Percentiles rank a stretch among this genome's conserved stretches.
phyloP scores from a whole-genome alignment of 257 asterid species.

The Agastache rugosa region DNA sequence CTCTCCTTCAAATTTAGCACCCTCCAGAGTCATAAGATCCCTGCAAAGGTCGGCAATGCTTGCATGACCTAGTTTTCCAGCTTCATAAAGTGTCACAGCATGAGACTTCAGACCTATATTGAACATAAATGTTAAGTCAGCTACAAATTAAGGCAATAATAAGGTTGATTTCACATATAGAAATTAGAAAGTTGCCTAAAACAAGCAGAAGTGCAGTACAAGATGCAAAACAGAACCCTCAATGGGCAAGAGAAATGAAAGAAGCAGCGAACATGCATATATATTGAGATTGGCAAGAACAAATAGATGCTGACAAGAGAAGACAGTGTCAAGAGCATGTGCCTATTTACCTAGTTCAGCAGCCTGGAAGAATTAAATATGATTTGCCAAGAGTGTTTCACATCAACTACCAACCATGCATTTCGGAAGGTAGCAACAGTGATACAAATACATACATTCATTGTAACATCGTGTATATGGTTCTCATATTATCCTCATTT shows the following conservation, averaged over 20 bases:
- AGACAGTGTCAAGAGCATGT: neutral
- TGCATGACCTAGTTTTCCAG: conserved; percentile 93
- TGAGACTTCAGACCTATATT: conserved; percentile 90
- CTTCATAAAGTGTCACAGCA: conserved; percentile 98
- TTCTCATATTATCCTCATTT: conserved; percentile 12
- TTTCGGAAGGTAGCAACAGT: conserved; percentile 27
- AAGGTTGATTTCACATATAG: conserved; percentile 6
- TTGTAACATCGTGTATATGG: conserved; percentile 10
- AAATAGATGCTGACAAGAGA: conserved; percentile 24
- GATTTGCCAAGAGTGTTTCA: neutral
- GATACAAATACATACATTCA: conserved; percentile 15
- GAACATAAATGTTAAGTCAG: conserved; percentile 28
- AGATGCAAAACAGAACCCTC: conserved; percentile 16
- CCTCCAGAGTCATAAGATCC: conserved; percentile 90
- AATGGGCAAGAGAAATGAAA: conserved; percentile 30
- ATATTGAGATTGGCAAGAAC: conserved; percentile 12
- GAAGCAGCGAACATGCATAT: conserved; percentile 14
- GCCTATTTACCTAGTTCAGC: neutral
- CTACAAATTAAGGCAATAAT: conserved; percentile 31
- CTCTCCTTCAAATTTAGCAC: conserved; percentile 97
- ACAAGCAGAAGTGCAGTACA: conserved; percentile 18
- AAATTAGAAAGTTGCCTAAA: conserved; percentile 25
- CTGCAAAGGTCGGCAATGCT: conserved; percentile 92
- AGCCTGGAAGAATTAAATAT: conserved; percentile 30
- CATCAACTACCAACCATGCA: conserved; percentile 25